These are phyloP conservation scores for Hyphopichia khmerensis DNA, from an alignment of 1,139 yeast species.

Conservation along the genomic window DNA sequence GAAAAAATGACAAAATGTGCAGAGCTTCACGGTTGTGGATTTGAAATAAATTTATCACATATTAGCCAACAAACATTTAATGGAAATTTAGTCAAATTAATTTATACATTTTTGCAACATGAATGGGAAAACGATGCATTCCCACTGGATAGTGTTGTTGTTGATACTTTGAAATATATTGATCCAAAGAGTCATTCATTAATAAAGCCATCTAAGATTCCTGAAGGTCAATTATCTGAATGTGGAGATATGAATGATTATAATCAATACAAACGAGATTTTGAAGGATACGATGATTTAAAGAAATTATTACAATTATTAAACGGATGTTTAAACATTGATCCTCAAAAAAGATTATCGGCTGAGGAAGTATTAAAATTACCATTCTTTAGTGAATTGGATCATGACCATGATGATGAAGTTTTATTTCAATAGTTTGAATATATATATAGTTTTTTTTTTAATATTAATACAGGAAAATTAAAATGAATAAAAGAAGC, in stretches of 20 bases:
- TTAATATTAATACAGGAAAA: constrained; percentile 3
- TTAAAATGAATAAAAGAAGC: constrained; percentile 3
- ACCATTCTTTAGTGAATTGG: constrained; percentile 52
- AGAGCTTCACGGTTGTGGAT: constrained; percentile 81
- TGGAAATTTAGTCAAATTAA: constrained; percentile 34
- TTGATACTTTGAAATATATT: constrained; percentile 31
- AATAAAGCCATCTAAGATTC: constrained; percentile 1
- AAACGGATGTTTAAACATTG: constrained; percentile 53
- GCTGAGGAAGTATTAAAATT: constrained; percentile 57
- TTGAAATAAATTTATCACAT: constrained; percentile 56
- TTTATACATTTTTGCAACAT: constrained; percentile 28
- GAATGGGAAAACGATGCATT: constrained; percentile 37
- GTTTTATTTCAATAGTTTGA: constrained; percentile 25
- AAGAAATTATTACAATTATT: constrained; percentile 53
- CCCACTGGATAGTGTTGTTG: constrained; percentile 39
- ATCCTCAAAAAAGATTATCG: constrained; percentile 52
- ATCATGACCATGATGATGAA: constrained; percentile 34
- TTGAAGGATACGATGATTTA: constrained; percentile 38
- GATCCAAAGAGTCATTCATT: not conserved
- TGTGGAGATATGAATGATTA: constrained; percentile 6
- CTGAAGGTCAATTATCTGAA: constrained; percentile 5
- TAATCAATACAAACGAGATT: constrained; percentile 14
- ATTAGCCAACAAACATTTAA: constrained; percentile 15
- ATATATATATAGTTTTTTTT: not conserved
- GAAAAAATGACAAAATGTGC: constrained; percentile 77